These are phyloP conservation scores for Neurospora cerealis DNA, from an alignment of 495 filamentous ascomycete species.

Conservation along the genomic window DNA sequence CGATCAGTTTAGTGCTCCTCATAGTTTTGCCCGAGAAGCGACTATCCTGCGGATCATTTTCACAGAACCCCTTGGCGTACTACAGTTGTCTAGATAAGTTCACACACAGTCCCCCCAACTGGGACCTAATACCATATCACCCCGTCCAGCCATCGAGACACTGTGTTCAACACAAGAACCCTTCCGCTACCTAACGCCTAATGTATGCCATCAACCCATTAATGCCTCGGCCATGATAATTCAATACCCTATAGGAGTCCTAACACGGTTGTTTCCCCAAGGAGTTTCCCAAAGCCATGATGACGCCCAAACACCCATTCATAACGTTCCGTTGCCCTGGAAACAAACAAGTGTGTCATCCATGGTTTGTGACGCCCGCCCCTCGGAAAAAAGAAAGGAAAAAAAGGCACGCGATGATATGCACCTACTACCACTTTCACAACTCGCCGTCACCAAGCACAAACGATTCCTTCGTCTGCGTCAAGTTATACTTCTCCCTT, in stretches of 20 bases:
- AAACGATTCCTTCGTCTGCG: conserved; percentile 1
- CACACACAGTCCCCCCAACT: too few relatives aligned
- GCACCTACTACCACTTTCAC: not conserved
- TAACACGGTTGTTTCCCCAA: not conserved
- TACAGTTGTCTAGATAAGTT: too few relatives aligned
- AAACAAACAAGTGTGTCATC: not conserved
- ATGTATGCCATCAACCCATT: not conserved
- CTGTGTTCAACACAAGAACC: not conserved
- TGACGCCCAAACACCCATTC: not conserved
- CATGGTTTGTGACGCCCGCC: not conserved
- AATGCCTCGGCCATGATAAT: not conserved
- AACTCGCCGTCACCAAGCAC: not conserved
- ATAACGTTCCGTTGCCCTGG: not conserved
- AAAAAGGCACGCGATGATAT: not conserved
- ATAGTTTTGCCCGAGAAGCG: too few relatives aligned
- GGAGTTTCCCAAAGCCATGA: not conserved
- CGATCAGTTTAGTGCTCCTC: too few relatives aligned
- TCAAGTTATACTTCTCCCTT: conserved; percentile 32
- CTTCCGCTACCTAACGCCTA: not conserved
- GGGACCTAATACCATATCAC: too few relatives aligned
- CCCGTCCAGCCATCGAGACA: not conserved
- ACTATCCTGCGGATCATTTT: too few relatives aligned
- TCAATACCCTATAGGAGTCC: not conserved
- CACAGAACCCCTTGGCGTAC: too few relatives aligned
- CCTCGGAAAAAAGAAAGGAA: too few relatives aligned